phyloP scores from a whole-genome alignment of 139 green algal species.

The Coelastrella sp. region DNA sequence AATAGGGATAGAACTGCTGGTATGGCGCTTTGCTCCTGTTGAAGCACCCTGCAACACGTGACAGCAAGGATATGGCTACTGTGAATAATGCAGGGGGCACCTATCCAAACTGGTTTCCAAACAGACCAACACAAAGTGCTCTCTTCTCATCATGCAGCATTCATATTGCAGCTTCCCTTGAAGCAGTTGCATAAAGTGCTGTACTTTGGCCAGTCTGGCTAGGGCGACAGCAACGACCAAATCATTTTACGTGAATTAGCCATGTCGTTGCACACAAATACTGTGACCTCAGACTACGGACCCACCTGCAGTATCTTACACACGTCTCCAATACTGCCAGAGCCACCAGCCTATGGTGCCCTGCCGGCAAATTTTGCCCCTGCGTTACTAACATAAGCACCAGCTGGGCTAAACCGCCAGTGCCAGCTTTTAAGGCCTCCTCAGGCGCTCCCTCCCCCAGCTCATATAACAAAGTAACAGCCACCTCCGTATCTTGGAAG shows the following conservation, averaged over 20 bases:
- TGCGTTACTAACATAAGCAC: constrained; percentile 68
- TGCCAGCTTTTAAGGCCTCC: constrained; percentile 70
- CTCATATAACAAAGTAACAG: constrained; percentile 86
- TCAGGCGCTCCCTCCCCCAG: constrained; percentile 87
- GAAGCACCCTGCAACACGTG: constrained; percentile 49
- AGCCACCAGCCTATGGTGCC: constrained; percentile 81
- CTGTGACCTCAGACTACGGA: too few species aligned
- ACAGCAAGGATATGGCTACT: too few species aligned
- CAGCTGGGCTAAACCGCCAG: constrained; percentile 72
- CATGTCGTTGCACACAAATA: too few species aligned
- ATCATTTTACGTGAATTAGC: too few species aligned
- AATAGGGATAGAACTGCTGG: constrained; percentile 67
- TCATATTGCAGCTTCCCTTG: too few species aligned
- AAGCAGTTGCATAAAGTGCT: too few species aligned
- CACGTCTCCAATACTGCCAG: constrained; percentile 82
- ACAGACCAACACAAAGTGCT: too few species aligned
- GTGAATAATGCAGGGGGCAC: too few species aligned
- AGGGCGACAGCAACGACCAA: too few species aligned
- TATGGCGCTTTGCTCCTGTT: constrained; percentile 60
- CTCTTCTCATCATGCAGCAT: too few species aligned
- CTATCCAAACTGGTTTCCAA: too few species aligned
- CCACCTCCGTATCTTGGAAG: constrained; percentile 82
- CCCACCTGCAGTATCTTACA: constrained; percentile 63
- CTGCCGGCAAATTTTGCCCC: constrained; percentile 46
- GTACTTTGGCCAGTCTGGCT: too few species aligned